phyloP scores from a whole-genome alignment of 1,284 basidiomycete genomes.

The Leccinum griseonigrum region DNA sequence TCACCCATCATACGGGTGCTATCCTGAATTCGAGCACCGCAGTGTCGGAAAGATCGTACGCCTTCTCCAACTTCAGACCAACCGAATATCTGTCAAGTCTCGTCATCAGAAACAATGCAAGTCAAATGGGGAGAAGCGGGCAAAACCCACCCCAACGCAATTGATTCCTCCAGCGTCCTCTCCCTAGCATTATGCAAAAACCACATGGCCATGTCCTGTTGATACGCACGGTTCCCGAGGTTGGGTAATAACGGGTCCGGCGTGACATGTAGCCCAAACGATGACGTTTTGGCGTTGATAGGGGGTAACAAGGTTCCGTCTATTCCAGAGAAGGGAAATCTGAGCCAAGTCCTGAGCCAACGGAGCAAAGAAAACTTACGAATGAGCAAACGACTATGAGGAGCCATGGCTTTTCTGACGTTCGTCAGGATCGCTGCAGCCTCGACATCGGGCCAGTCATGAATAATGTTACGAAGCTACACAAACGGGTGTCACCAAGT shows the following conservation, averaged over 20 bases:
- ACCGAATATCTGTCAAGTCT: conserved; percentile 10
- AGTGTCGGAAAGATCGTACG: conserved; percentile 28
- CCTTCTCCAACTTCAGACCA: conserved; percentile 24
- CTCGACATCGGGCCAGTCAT: conserved; percentile 28
- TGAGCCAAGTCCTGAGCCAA: neutral
- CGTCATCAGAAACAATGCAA: neutral
- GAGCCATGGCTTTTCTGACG: conserved; percentile 20
- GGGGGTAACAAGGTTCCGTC: conserved; percentile 22
- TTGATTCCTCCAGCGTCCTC: conserved; percentile 21
- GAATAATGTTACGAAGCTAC: conserved; percentile 29
- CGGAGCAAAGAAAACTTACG: conserved; percentile 15
- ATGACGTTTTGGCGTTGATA: neutral
- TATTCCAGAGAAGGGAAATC: neutral
- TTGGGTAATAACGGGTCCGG: conserved; percentile 31
- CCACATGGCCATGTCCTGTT: conserved; percentile 32
- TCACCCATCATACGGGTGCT: neutral
- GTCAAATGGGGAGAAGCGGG: neutral
- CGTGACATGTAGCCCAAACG: conserved; percentile 15
- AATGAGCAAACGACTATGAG: conserved; percentile 27
- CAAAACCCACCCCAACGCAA: conserved; percentile 20
- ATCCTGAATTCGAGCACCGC: conserved; percentile 28
- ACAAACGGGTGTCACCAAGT: neutral
- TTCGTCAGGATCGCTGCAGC: conserved; percentile 22
- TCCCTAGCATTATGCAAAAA: conserved; percentile 27
- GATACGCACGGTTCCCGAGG: conserved; percentile 30